Base-by-base conservation (phyloP, 2,329 filamentous ascomycete genomes). In the Exophiala spinifera region DNA sequence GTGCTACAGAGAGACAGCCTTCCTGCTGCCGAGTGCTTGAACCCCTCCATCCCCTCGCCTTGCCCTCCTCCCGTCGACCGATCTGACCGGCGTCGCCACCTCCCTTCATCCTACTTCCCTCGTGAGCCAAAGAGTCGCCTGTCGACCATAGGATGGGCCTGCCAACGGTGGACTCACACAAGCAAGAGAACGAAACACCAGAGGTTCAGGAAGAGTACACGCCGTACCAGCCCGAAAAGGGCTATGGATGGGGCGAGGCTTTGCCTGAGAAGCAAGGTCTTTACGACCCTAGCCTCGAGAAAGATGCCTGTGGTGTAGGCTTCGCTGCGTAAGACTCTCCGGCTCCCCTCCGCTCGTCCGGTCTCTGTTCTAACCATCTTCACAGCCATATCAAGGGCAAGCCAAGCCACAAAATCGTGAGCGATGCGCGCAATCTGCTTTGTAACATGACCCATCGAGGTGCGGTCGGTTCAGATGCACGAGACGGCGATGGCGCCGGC, bases 361-460 rank as follows among this genome's bases (percentile, higher is more conserved):
- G 11, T 21, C 8, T 42, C 11, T 15, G 28, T 19, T n/a, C 49
- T 52, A 15, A 55, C 49, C 34, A 21, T 19, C n/a, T 43, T 54
- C 56, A 19, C 65, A 95, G 90, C 78, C 89, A 97, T 74, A 97
- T 97, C 75, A 97, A 97, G 80, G 94, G 94, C 79, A 88, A 89
- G 74, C 75, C 91, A 61, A 97, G 91, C 79, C 94, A 97, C 82
- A 99, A 97, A 72, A 97, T 97, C 69, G 88, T 97, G 61, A 96
- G 88, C 76, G 92, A 97, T 95, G 92, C 91, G 64, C 88, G 89
- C 63, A 95, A 91, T 75, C 81, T 99, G 59, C 85, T 99, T 61
- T 99, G 94, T 82, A 97, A 99, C 82, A 99, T 99, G 94, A 97
- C 94, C 80, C 94, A 99, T 80, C 88, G 94, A 72, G 94, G 94